Percentiles rank a stretch among this genome's conserved stretches.
These are phyloP conservation scores for Paecilomyces formosus DNA, from an alignment of 2,329 filamentous ascomycete genomes.

Conservation along the genomic window DNA sequence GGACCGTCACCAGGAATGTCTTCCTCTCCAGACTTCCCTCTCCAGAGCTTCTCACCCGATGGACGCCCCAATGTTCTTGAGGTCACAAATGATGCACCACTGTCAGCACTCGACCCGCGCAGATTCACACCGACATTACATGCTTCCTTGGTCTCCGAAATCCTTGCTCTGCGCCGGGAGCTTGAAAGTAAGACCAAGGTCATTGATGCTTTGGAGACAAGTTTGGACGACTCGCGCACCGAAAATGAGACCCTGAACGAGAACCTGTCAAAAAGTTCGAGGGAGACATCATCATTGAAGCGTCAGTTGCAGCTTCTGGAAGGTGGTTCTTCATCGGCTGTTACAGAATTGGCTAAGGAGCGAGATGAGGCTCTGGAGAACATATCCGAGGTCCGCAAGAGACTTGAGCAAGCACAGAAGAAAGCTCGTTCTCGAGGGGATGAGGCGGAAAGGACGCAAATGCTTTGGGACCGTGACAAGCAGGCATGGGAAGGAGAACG, in stretches of 20 bases:
- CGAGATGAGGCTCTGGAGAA: constrained; percentile 74
- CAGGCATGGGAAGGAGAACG: constrained; percentile 78
- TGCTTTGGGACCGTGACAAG: constrained; percentile 77
- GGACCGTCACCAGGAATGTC: constrained; percentile 54
- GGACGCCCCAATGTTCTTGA: constrained; percentile 30
- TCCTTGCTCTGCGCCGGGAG: constrained; percentile 76
- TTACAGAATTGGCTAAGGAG: constrained; percentile 76
- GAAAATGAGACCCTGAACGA: constrained; percentile 67
- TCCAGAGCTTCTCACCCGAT: constrained; percentile 32
- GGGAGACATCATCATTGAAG: constrained; percentile 73
- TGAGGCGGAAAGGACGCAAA: constrained; percentile 68
- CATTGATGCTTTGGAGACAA: constrained; percentile 76
- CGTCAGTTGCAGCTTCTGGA: constrained; percentile 81
- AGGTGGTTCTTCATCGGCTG: constrained; percentile 75
- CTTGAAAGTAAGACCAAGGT: constrained; percentile 81
- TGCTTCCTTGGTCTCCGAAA: constrained; percentile 90
- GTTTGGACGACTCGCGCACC: constrained; percentile 60
- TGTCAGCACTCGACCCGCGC: constrained; percentile 75
- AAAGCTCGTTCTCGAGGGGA: constrained; percentile 74
- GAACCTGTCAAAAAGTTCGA: constrained; percentile 55
- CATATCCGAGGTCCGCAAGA: constrained; percentile 63
- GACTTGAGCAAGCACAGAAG: constrained; percentile 71
- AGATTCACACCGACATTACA: constrained; percentile 93
- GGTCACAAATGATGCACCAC: constrained; percentile 51
- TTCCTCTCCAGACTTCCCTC: constrained; percentile 52